Evolutionary conservation across 2,329 filamentous ascomycete genomes (phyloP), one percentile per base, ranked within the genome.

Genomic region (Colletotrichum acutatum): DNA sequence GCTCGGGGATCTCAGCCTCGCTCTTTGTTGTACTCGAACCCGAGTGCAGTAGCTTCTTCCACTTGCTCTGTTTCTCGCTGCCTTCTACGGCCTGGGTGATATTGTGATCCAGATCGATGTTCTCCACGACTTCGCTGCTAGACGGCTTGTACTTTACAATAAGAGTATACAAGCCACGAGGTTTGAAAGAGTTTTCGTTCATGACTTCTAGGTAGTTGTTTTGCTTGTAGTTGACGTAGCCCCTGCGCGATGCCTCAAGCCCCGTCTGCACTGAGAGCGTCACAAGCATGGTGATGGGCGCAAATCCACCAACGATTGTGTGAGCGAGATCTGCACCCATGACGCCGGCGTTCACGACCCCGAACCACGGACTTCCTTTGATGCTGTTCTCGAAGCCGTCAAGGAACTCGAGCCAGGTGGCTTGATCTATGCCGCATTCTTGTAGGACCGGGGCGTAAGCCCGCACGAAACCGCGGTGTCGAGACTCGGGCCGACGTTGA

Each of bases 131-230:
- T 49, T 49, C 42, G 42, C 42, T 49, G 42, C 42, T 65, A 22
- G n/a, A 65, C 19, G 24, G 49, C 22, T 37, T 65, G 46, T 65
- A 32, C 49, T 56, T 34, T 9, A 67, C 54, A 8, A 67, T n/a
- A 6, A 67, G 64, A 37, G 37, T 34, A 24, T 49, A 67, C 2
- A 60, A 26, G 4, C 64, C 64, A 2, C 64, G 64, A 19, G 56
- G 56, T 42, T 30, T 67, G 64, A 67, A 60, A 28, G 60, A 59
- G 12, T 67, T 24, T 3, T 53, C 64, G 57, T 59, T 67, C 64
- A 67, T 67, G 37, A 26, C 26, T 26, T 67, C 64, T 26, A 67
- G 54, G 16, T 59, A 67, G 19, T 42, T 56, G 14, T 67, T 67
- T n/a, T 59, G 37, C 28, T 57, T 60, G 37, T 34, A 59, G 56